Evolutionary conservation across 139 green algal genomes (phyloP), one percentile per base, ranked within the genome.

Genomic region (Coccomyxa sp.): DNA sequence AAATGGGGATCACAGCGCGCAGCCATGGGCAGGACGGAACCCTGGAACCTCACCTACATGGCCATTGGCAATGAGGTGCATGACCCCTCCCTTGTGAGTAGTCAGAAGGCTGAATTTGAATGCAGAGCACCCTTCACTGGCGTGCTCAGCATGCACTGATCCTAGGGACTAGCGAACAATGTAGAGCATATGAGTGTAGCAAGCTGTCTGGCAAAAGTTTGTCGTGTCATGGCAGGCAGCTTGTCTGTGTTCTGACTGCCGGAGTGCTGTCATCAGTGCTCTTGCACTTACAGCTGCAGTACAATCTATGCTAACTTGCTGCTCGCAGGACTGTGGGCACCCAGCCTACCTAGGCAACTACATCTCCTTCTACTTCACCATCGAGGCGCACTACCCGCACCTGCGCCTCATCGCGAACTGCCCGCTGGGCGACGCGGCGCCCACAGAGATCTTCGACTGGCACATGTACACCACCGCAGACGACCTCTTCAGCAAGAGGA

Each of bases 1-100:
- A 76, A 36, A 34, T 93, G 89, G 89, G 89, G 89, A 34, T 6
- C 33, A 0, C n/a, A 88, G 75, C 75, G 90, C 0, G 83, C 89
- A 16, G 41, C 39, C 10, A 94, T 94, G 90, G 90, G 90, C 0
- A 86, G 78, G 31, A n/a, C 38, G 16, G 71, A 90, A 40, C 89
- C 90, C 36, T 94, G 90, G 82, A 22, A 78, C 18, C 78, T 94
- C 37, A 86, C 77, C 31, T 89, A 89, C 70, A 58, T 94, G 70
- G 87, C 85, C 73, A 86, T 94, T 29, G 90, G 90, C 50, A 94
- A 94, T 69, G 90, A 94, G 86, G 85, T 88, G 70, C 64, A 33
- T 10, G 18, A 36, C n/a, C 29, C 64, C 29, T 72, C 24, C 24
- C 64, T 39, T 35, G 31, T 72, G 64, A 35, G 18, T 72, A 10